Percentiles rank a stretch among this genome's conserved stretches.
phyloP scores from a whole-genome alignment of 129 eudicot genomes.

The Pulicaria dysenterica region DNA sequence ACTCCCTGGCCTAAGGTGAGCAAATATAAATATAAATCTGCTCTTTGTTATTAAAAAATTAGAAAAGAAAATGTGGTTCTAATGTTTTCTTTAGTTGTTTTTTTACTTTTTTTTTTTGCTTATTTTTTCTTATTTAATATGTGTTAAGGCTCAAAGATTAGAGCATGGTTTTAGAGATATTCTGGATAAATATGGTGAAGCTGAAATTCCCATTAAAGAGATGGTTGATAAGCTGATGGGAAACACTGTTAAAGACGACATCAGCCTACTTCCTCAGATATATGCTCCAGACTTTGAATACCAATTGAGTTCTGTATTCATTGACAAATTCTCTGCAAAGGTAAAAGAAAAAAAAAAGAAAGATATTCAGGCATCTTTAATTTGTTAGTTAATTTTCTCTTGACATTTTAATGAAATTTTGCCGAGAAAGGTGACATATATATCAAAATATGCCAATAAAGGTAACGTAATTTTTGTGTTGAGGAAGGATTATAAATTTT shows the following conservation, averaged over 20 bases:
- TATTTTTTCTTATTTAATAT: constrained; percentile 22
- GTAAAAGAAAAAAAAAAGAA: constrained; percentile 25
- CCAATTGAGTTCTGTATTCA: constrained; percentile 64
- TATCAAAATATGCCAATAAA: no score
- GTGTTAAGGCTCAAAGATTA: constrained; percentile 62
- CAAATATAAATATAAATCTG: neutral
- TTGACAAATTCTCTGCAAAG: constrained; percentile 40
- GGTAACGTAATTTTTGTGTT: no score
- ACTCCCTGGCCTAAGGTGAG: constrained; percentile 89
- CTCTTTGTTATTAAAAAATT: neutral
- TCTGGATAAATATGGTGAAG: constrained; percentile 45
- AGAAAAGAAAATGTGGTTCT: neutral
- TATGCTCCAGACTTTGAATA: constrained; percentile 53
- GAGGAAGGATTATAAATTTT: no score
- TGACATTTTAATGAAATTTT: neutral
- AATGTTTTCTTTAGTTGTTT: neutral
- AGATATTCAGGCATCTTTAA: neutral
- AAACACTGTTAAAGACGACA: constrained; percentile 63
- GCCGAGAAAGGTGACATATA: no score
- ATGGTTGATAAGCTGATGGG: constrained; percentile 73
- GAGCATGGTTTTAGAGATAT: constrained; percentile 46
- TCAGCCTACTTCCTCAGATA: constrained; percentile 58
- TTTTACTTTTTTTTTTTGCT: neutral
- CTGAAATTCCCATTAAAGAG: constrained; percentile 48
- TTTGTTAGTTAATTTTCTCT: neutral